Evolutionary conservation across 305 asterid genomes (phyloP).

Genomic region (Petunia hybrid): DNA sequence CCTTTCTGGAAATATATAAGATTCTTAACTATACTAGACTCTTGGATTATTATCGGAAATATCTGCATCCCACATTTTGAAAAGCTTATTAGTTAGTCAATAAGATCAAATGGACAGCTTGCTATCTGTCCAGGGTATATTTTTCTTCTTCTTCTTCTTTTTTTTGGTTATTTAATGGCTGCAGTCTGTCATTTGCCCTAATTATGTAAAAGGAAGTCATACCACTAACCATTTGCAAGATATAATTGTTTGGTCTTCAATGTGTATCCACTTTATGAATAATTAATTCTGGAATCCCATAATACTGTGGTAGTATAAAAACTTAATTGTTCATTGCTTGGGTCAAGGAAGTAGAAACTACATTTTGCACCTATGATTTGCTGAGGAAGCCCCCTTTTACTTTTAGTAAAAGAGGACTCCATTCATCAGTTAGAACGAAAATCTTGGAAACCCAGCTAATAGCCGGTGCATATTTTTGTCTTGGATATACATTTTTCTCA

Average conservation of each 20-base stretch:
- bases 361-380: neutral
- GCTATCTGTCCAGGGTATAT: no score
- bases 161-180: neutral
- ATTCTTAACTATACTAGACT: no score
- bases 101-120: no score
- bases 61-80: no score
- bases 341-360: neutral
- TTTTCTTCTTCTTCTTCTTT: neutral
- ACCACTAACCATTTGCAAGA: neutral
- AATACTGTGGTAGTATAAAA: neutral
- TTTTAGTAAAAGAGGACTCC: slow-evolving; percentile 2
- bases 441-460: neutral
- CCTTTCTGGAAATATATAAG: no score
- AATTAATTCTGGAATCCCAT: neutral
- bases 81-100: no score
- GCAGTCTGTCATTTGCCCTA: neutral
- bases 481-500: neutral
- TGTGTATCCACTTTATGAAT: neutral
- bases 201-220: no score
- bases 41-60: no score
- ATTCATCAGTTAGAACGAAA: neutral
- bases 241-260: neutral
- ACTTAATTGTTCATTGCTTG: neutral
- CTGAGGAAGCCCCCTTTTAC: no score
- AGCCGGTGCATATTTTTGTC: slow-evolving; percentile 38